Conservation (phyloP, 1,284 basidiomycete genomes). For the Heliocybe sulcata region DNA sequence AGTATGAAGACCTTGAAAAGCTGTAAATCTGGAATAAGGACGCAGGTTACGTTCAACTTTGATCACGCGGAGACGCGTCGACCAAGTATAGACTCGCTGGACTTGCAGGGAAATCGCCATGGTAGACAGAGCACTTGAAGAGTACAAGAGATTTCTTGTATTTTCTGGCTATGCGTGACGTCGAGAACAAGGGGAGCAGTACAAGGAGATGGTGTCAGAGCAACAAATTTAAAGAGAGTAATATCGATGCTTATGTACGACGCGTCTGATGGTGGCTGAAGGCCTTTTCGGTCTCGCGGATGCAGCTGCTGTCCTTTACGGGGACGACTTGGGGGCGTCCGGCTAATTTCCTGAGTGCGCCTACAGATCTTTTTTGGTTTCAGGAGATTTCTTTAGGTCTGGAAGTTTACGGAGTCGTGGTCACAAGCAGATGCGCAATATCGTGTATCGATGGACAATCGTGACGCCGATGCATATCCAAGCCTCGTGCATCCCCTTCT, state of each 20-base stretch:
- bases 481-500: neutral
- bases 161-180: neutral
- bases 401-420: neutral
- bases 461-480: neutral
- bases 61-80: neutral
- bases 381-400: neutral
- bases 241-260: neutral
- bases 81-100: neutral
- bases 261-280: conserved; percentile 1
- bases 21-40: neutral
- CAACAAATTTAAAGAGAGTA: neutral
- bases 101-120: neutral
- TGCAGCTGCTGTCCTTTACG: neutral
- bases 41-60: neutral
- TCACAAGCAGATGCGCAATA: neutral
- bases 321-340: neutral
- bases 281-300: neutral
- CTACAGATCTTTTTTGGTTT: neutral
- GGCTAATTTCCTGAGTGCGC: neutral
- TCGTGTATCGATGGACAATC: neutral
- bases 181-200: neutral
- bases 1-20: neutral
- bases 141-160: neutral
- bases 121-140: neutral
- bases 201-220: neutral